These are phyloP conservation scores for Cryptosporidium meleagridis DNA, from an alignment of 169 alveolate species.

Conservation along the genomic window DNA sequence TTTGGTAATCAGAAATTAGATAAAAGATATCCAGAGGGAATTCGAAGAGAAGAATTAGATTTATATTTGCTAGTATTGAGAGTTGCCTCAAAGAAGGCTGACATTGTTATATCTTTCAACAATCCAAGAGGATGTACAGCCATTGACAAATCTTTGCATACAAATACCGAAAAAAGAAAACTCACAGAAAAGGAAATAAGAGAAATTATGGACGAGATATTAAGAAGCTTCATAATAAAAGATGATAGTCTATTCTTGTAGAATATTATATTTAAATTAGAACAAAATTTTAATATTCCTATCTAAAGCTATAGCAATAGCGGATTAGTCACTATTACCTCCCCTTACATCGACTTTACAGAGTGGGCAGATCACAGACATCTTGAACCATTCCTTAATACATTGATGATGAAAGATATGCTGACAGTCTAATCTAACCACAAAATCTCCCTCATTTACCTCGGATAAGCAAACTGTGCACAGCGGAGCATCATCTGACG, in stretches of 20 bases:
- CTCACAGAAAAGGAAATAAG: not conserved
- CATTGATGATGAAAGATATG: conserved; percentile 80
- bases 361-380: conserved; percentile 79
- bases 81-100: conserved; percentile 18
- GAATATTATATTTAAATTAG: not conserved
- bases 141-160: too few species aligned
- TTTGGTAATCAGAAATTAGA: conserved; percentile 36
- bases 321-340: not conserved
- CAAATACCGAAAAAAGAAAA: not conserved
- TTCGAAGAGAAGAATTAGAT: conserved; percentile 16
- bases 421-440: conserved; percentile 76
- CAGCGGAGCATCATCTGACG: conserved; percentile 76
- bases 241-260: conserved; percentile 37
- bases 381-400: conserved; percentile 78
- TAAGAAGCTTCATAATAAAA: conserved; percentile 3
- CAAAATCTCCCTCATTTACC: conserved; percentile 75
- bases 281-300: not conserved
- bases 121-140: not conserved
- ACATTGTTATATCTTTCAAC: conserved; percentile 56
- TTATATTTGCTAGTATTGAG: conserved; percentile 33
- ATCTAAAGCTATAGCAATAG: not conserved
- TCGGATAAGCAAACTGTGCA: conserved; percentile 79
- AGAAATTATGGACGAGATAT: conserved; percentile 21
- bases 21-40: conserved; percentile 5
- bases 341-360: conserved; percentile 68